Evolutionary conservation across 208 protist species (phyloP).

Genomic region (Acanthamoeba healyi): DNA sequence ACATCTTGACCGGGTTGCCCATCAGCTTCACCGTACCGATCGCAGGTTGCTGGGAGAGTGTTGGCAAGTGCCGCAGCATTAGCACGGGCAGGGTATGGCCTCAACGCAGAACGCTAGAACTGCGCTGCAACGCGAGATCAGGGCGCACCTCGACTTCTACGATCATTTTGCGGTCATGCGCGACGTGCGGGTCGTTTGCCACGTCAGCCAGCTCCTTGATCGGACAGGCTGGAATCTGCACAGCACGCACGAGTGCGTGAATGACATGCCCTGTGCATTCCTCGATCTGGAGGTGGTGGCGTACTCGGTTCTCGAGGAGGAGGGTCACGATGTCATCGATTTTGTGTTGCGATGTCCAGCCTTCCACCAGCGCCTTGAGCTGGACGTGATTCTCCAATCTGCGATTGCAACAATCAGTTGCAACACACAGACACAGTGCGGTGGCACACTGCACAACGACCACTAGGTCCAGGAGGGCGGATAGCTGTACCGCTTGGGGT

Average conservation of each 20-base stretch:
- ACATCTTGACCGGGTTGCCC: conserved; percentile 69
- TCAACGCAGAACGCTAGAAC: too few species aligned
- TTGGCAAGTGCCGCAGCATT: not conserved
- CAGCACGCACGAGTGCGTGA: not conserved
- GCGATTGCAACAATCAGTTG: too few species aligned
- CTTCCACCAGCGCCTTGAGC: conserved; percentile 47
- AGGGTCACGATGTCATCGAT: conserved; percentile 31
- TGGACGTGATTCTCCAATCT: conserved; percentile 22
- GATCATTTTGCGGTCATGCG: conserved; percentile 44
- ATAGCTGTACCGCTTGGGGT: conserved; percentile 24
- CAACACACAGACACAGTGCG: not conserved
- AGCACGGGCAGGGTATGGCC: too few species aligned
- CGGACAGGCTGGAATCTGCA: conserved; percentile 57
- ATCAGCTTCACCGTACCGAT: conserved; percentile 59
- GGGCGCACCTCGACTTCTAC: conserved; percentile 27
- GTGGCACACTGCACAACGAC: too few species aligned
- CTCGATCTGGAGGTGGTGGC: not conserved
- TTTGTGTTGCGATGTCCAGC: conserved; percentile 48
- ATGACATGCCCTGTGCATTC: not conserved
- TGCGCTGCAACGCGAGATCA: not conserved
- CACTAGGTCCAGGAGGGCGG: too few species aligned
- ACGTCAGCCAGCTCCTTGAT: conserved; percentile 54
- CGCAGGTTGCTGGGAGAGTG: not conserved
- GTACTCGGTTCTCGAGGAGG: conserved; percentile 48
- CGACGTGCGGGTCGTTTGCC: conserved; percentile 52